Evolutionary conservation across 164 flowering plant species (phyloP).

Genomic region (Vitis riparia): DNA sequence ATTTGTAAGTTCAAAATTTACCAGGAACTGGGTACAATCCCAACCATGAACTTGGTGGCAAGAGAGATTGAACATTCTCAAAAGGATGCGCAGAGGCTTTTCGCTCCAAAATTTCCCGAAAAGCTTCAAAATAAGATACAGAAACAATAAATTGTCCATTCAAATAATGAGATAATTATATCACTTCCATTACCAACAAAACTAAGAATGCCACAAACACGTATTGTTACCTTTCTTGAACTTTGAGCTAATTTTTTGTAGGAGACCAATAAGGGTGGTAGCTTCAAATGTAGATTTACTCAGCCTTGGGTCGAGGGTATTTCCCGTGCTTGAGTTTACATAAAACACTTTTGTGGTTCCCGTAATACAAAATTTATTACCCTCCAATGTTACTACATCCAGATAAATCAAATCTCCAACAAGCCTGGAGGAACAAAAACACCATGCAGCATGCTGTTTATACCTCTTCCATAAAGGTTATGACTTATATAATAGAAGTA

Average conservation of each 20-base stretch:
- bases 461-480: not conserved
- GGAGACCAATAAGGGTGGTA: constrained; percentile 79
- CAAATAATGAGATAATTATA: not conserved
- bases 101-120: constrained; percentile 83
- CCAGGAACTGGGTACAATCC: constrained; percentile 85
- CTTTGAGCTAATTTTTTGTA: constrained; percentile 87
- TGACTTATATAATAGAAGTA: too few species aligned
- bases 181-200: not conserved
- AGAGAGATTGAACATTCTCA: constrained; percentile 88
- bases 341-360: constrained; percentile 86
- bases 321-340: constrained; percentile 80
- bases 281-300: constrained; percentile 69
- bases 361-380: constrained; percentile 73
- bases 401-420: constrained; percentile 93
- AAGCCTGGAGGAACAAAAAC: constrained; percentile 56
- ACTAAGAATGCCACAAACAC: not conserved
- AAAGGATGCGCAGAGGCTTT: constrained; percentile 95
- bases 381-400: constrained; percentile 86
- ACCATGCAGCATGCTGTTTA: not conserved
- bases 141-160: constrained; percentile 5
- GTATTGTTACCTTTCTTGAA: constrained; percentile 80
- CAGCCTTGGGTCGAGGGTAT: constrained; percentile 71
- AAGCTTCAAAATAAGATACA: constrained; percentile 50
- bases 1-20: constrained; percentile 23
- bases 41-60: constrained; percentile 94